A percentile compares a stretch with the other conserved stretches of the same genome.
These are phyloP conservation scores for Peltaster fructicola DNA, from an alignment of 2,329 filamentous ascomycete genomes.

Conservation along the genomic window DNA sequence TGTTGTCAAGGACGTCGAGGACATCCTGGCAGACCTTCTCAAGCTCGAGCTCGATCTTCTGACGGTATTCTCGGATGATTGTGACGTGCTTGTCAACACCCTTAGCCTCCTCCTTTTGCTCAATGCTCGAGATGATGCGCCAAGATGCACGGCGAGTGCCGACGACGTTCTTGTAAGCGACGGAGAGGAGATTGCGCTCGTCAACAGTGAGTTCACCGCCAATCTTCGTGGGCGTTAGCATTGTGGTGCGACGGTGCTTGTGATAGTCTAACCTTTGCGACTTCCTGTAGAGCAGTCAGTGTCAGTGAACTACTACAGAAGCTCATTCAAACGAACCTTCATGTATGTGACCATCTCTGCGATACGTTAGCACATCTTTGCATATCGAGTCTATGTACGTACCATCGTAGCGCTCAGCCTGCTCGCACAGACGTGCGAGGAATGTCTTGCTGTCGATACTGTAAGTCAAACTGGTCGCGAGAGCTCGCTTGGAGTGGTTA, in stretches of 20 bases:
- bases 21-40: conserved; percentile 98
- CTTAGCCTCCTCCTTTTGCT: conserved; percentile 99
- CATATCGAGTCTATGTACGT: conserved; percentile 18
- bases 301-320: conserved; percentile 4
- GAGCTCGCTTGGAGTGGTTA: no score
- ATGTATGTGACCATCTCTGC: conserved; percentile 95
- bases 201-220: conserved; percentile 51
- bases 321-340: conserved; percentile 56
- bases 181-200: conserved; percentile 81
- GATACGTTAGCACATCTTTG: conserved; percentile 11
- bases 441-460: conserved; percentile 99
- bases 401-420: conserved; percentile 99
- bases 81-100: conserved; percentile 85
- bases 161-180: conserved; percentile 99
- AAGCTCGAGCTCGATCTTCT: conserved; percentile 95
- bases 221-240: conserved; percentile 26
- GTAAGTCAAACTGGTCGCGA: no score
- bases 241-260: conserved; percentile 4
- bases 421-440: conserved; percentile 98
- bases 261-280: conserved; percentile 58
- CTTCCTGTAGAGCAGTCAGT: conserved; percentile 48
- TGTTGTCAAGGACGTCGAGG: conserved; percentile 81
- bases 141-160: conserved; percentile 95
- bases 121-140: conserved; percentile 99
- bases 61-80: conserved; percentile 91